Evolutionary conservation across 75 land plant species (phyloP).

Genomic region (Adiantum capillusveneris): DNA sequence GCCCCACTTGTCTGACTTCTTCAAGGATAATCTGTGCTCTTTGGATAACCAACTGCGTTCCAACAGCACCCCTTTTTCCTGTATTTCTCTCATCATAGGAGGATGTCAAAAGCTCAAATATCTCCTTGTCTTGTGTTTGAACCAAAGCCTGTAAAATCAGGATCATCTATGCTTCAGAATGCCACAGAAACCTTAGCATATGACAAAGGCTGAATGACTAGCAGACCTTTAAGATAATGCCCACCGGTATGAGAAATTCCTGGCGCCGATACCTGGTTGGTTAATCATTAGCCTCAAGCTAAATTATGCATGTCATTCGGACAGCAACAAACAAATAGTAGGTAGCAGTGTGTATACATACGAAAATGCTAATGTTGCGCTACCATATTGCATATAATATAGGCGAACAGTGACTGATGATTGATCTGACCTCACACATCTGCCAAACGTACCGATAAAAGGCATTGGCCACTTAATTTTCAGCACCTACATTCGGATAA

Average conservation of each 20-base stretch:
- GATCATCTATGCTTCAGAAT: too few species aligned
- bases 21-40: constrained; percentile 86
- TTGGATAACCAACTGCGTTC: constrained; percentile 74
- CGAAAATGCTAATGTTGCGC: constrained; percentile 91
- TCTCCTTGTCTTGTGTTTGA: constrained; percentile 79
- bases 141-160: constrained; percentile 74
- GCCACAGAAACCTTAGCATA: too few species aligned
- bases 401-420: constrained; percentile 61
- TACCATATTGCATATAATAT: constrained; percentile 84
- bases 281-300: background rate
- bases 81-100: constrained; percentile 36
- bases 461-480: too few species aligned
- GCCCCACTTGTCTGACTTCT: constrained; percentile 51
- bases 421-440: constrained; percentile 90
- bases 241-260: constrained; percentile 89
- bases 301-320: background rate
- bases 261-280: constrained; percentile 58
- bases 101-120: constrained; percentile 61
- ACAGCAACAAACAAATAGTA: background rate
- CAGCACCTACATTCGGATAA: too few species aligned
- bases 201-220: too few species aligned
- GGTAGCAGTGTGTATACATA: constrained; percentile 24
- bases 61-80: constrained; percentile 61
- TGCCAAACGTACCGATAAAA: constrained; percentile 9
- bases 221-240: constrained; percentile 75